phyloP scores from a whole-genome alignment of 768 basidiomycete genomes.

The Russula earlei region DNA sequence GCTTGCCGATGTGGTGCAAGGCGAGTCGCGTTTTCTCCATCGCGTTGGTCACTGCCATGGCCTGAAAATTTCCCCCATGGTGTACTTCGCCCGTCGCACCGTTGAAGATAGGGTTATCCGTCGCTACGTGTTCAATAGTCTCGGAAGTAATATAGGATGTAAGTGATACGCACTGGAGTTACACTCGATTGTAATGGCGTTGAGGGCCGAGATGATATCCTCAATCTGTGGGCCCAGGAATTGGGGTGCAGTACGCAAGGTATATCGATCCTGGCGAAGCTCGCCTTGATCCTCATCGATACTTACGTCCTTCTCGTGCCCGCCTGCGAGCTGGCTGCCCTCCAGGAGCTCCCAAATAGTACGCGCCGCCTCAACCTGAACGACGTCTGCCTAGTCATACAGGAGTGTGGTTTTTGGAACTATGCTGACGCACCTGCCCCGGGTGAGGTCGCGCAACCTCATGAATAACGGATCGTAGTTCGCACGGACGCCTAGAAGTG shows the following conservation, averaged over 20 bases:
- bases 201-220: constrained; percentile 58
- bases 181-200: constrained; percentile 61
- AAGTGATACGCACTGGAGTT: constrained; percentile 56
- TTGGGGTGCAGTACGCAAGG: constrained; percentile 71
- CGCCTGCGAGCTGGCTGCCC: constrained; percentile 55
- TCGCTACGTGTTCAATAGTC: constrained; percentile 37
- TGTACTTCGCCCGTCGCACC: constrained; percentile 55
- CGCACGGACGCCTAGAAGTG: constrained; percentile 60
- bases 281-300: constrained; percentile 64
- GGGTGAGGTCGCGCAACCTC: constrained; percentile 70
- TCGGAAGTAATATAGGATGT: background rate
- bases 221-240: constrained; percentile 83
- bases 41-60: constrained; percentile 73
- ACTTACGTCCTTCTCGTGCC: constrained; percentile 56
- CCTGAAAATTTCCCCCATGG: constrained; percentile 89
- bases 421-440: constrained; percentile 46
- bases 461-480: constrained; percentile 77
- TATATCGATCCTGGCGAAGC: constrained; percentile 74
- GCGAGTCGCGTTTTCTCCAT: constrained; percentile 84
- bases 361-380: constrained; percentile 57
- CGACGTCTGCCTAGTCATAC: background rate
- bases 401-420: too few species aligned
- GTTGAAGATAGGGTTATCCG: constrained; percentile 81
- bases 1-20: constrained; percentile 41
- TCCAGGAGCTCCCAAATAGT: constrained; percentile 61